These are phyloP conservation scores for Cruciata laevipes DNA, from an alignment of 257 asterid species.

Conservation along the genomic window DNA sequence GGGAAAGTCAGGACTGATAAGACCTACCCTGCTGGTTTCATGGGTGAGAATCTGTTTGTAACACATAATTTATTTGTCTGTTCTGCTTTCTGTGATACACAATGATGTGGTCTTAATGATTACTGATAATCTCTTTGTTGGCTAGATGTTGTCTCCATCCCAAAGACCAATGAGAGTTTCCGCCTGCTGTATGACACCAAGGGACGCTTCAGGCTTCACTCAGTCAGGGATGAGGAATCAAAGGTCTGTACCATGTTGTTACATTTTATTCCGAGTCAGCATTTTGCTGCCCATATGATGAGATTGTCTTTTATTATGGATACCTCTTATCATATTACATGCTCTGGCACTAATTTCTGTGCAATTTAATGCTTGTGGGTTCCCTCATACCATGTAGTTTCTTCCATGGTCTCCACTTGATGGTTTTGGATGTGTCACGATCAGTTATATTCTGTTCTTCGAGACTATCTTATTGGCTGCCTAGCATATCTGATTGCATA, in stretches of 20 bases:
- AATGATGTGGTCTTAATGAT: not conserved
- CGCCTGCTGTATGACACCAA: slow-evolving; percentile 72
- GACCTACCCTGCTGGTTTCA: slow-evolving; percentile 69
- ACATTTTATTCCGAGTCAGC: not conserved
- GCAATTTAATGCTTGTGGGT: too few relatives aligned
- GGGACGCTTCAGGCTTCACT: slow-evolving; percentile 73
- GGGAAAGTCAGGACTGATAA: slow-evolving; percentile 77
- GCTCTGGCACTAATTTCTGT: too few relatives aligned
- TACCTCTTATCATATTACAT: too few relatives aligned
- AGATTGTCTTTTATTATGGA: not conserved
- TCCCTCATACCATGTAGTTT: too few relatives aligned
- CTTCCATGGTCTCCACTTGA: too few relatives aligned
- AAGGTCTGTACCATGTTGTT: slow-evolving; percentile 35
- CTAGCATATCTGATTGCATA: not conserved
- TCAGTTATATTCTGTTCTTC: too few relatives aligned
- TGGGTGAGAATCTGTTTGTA: slow-evolving; percentile 37
- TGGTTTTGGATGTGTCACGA: too few relatives aligned
- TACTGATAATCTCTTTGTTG: slow-evolving; percentile 8
- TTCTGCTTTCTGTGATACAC: not conserved
- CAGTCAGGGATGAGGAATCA: slow-evolving; percentile 69
- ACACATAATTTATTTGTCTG: not conserved
- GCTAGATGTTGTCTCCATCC: slow-evolving; percentile 70
- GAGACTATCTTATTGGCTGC: too few relatives aligned
- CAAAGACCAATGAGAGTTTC: slow-evolving; percentile 74
- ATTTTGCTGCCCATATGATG: not conserved